phyloP scores from a whole-genome alignment of 495 filamentous ascomycete genomes.

The Penicillium mononematosum region DNA sequence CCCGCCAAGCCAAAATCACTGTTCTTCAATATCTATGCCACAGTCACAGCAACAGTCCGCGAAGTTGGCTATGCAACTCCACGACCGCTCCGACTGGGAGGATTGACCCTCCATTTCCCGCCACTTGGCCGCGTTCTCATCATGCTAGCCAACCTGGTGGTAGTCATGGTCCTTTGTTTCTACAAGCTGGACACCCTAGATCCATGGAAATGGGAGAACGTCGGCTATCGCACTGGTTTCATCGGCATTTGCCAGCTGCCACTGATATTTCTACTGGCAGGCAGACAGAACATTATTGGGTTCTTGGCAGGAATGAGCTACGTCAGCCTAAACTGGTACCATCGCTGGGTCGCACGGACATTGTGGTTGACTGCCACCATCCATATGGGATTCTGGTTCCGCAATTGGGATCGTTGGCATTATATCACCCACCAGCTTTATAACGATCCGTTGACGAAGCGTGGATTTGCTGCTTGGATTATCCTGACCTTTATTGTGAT shows the following conservation, averaged over 20 bases:
- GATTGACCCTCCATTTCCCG: conserved; percentile 48
- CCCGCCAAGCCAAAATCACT: conserved; percentile 65
- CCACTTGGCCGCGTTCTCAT: conserved; percentile 39
- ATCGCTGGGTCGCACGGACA: conserved; percentile 75
- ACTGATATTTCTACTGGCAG: conserved; percentile 72
- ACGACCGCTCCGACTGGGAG: conserved; percentile 50
- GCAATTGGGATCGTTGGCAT: conserved; percentile 63
- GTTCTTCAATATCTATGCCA: conserved; percentile 59
- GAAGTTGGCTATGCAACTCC: conserved; percentile 65
- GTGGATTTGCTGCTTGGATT: conserved; percentile 72
- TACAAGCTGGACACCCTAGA: conserved; percentile 41
- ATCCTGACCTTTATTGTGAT: conserved; percentile 71
- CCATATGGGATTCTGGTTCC: conserved; percentile 71
- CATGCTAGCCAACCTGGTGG: conserved; percentile 40
- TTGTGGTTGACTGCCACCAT: conserved; percentile 72
- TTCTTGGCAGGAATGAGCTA: conserved; percentile 66
- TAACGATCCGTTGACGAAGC: conserved; percentile 62
- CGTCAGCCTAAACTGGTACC: conserved; percentile 79
- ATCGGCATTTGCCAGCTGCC: conserved; percentile 80
- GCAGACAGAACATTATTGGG: conserved; percentile 75
- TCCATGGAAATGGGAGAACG: conserved; percentile 59
- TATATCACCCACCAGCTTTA: conserved; percentile 61
- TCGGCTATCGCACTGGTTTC: conserved; percentile 75
- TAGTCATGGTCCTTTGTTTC: conserved; percentile 43
- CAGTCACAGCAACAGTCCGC: conserved; percentile 63